Evolutionary conservation across 805 yeast genomes (phyloP).

Genomic region (Grigorovia transvaalensis): DNA sequence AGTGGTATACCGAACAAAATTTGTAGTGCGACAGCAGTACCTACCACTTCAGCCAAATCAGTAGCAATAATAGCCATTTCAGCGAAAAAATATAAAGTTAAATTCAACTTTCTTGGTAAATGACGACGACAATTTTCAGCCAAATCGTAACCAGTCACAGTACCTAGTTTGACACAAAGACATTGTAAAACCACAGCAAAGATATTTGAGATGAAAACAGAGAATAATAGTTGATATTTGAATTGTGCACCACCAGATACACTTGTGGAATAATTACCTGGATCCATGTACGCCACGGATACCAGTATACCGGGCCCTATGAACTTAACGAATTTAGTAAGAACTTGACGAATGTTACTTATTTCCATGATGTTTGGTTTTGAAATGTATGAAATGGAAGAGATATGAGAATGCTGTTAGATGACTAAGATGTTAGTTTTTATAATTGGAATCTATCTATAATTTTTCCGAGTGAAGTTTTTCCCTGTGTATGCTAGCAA

Average conservation of each 20-base stretch:
- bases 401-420: too few species aligned
- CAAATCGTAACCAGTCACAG: slow-evolving; percentile 85
- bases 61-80: slow-evolving; percentile 87
- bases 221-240: slow-evolving; percentile 65
- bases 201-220: slow-evolving; percentile 71
- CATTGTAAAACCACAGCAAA: slow-evolving; percentile 82
- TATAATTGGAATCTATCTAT: too few species aligned
- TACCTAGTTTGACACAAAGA: slow-evolving; percentile 81
- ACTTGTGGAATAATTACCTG: slow-evolving; percentile 93
- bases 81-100: slow-evolving; percentile 55
- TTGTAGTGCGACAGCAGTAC: slow-evolving; percentile 78
- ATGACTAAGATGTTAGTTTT: too few species aligned
- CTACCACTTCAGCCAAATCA: slow-evolving; percentile 89
- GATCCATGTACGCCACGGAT: slow-evolving; percentile 94
- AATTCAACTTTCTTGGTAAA: slow-evolving; percentile 50
- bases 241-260: slow-evolving; percentile 86
- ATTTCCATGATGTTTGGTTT: slow-evolving; percentile 6
- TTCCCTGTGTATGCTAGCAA: neutral
- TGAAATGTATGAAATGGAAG: neutral
- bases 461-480: neutral
- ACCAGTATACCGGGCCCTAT: slow-evolving; percentile 95
- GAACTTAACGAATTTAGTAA: slow-evolving; percentile 46
- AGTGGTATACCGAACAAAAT: slow-evolving; percentile 69
- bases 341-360: neutral
- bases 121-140: slow-evolving; percentile 80